Base-by-base conservation (phyloP, 495 filamentous ascomycete genomes). In the Sordaria brevicollis region DNA sequence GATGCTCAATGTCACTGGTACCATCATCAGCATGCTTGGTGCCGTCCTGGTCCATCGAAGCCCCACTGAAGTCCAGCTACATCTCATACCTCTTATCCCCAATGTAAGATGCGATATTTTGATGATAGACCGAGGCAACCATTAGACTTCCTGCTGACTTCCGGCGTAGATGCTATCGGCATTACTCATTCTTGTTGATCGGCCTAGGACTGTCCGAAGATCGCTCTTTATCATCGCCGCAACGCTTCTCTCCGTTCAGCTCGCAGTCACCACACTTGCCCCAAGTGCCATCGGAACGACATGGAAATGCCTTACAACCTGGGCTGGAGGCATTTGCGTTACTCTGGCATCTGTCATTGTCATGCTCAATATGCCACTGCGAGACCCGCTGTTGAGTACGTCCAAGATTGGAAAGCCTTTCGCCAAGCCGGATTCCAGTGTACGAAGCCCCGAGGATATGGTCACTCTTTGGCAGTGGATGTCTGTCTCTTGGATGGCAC, bases 361-460 rank as follows among this genome's bases (percentile, higher is more conserved):
- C 15, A 89, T 92, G 66, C 75, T 92, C 25, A 76, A 83, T 21
- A 94, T 93, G 91, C 92, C 92, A 19, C 77, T 93, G 70, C 85
- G 92, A 67, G 83, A 90, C 65, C 86, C 87, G 10, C 75, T 76
- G 0, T 75, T 90, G n/a, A 81, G 86, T 31, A 79, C 77, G n/a
- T 78, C 84, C 3, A 86, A 86, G 7, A 93, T 94, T 67, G 87
- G 89, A 71, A 76, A 80, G 15, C 81, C 89, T 6, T 88, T 85
- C 37, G 79, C 82, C 17, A 69, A 79, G 35, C 89, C 92, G 37
- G 88, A 85, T 3, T 84, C 80, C 11, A 74, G 86, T 3, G 83
- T 88, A 19, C 87, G 91, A 35, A 94, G 90, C 65, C 92, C 92
- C n/a, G 92, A 96, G 76, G 92, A 96, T 74, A 86, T 90, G 70